Evolutionary conservation across 495 filamentous ascomycete species (phyloP).

Genomic region (Hyaloscypha bicolor): DNA sequence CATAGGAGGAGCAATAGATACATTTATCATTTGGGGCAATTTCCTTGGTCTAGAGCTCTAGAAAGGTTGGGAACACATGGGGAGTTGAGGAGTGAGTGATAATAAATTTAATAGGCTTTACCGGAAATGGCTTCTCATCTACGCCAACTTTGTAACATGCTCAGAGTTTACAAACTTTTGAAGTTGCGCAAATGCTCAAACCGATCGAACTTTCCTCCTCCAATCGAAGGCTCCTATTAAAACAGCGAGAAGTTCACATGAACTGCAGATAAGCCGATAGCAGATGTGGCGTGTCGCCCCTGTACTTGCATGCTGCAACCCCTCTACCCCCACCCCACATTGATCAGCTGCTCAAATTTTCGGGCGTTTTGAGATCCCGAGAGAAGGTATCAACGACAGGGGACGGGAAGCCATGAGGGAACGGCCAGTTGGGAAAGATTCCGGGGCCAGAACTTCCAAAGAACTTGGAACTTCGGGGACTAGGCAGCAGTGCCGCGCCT

Average conservation of each 20-base stretch:
- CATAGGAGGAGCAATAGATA: too few species aligned
- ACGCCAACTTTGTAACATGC: neutral
- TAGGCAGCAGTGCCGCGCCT: neutral
- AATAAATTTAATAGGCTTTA: neutral
- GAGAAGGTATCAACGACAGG: neutral
- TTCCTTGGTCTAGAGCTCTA: neutral
- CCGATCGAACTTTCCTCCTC: neutral
- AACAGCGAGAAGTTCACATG: neutral
- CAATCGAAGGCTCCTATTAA: neutral
- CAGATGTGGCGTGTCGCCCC: neutral
- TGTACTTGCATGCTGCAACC: conserved; percentile 2
- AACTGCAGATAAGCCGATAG: neutral
- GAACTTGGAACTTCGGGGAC: neutral
- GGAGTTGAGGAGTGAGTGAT: neutral
- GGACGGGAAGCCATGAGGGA: neutral
- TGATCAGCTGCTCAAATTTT: conserved; percentile 10
- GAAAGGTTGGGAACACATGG: neutral
- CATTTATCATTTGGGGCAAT: neutral
- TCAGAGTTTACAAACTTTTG: neutral
- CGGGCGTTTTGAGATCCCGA: neutral
- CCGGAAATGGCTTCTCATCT: neutral
- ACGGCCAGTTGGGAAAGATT: neutral
- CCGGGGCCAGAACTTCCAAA: neutral
- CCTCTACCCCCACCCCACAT: neutral
- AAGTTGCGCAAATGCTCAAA: neutral